Base-by-base conservation (phyloP, 1,284 basidiomycete species). In the Gymnopus androsaceus region DNA sequence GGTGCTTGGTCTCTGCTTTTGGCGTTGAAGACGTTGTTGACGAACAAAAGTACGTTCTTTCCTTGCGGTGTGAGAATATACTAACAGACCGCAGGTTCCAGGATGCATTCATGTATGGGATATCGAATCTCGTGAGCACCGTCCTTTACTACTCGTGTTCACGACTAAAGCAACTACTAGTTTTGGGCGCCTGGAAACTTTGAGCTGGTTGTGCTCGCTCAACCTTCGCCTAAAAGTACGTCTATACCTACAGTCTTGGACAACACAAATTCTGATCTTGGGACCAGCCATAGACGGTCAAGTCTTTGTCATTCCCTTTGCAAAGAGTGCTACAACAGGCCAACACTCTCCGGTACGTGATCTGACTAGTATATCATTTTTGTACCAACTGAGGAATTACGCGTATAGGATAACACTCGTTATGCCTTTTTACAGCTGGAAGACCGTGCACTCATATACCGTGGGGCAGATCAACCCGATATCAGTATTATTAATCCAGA, bases 401-500 rank as follows among this genome's bases (percentile, higher is more conserved):
- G 23, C 14, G 23, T 17, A 37, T 57, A 93, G 90, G 94, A 96
- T 66, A 95, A 95, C 66, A 93, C 94, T 2, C 84, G 93, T 60
- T 96, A 97, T 67, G 95, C 94, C 0, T 97, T 98, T 71, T 77
- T 98, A 34, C 94, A 98, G 71, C 86, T 96, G 82, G 95, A 98
- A 66, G 95, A 98, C 67, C 84, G 93, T 37, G 89, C 94, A 1
- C 80, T 98, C 3, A 87, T 99, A n/a, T 99, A 98, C 69, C 85
- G 97, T 57, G 96, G 97, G 2, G 92, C 94, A 19, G 96, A 99
- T 71, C 95, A 98, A 71, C 95, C 94, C 7, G 96, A 99, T 67
- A 91, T 97, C 87, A 95, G 94, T 66, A 88, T 99, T 47, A 98
- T 99, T 69, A 98, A 98, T 67, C 96, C 96, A n/a, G 95, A 98